phyloP scores from a whole-genome alignment of 352 stramenopile genomes.

The Peronospora destructor region DNA sequence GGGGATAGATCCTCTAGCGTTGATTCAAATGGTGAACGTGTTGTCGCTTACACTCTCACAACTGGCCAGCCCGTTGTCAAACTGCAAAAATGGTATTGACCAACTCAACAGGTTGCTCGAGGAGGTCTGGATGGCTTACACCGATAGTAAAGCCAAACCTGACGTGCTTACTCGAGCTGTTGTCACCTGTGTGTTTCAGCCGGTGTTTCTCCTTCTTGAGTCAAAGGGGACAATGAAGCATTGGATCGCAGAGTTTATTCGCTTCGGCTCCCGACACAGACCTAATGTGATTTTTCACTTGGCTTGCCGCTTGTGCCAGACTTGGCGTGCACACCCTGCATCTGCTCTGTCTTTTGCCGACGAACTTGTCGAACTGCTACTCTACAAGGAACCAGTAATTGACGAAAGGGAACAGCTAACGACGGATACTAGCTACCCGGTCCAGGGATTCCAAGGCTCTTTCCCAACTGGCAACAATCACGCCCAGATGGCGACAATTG shows the following conservation, averaged over 20 bases:
- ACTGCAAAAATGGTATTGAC: slow-evolving; percentile 13
- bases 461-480: slow-evolving; percentile 6
- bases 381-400: slow-evolving; percentile 77
- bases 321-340: slow-evolving; percentile 49
- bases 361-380: slow-evolving; percentile 58
- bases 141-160: slow-evolving; percentile 58
- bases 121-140: slow-evolving; percentile 65
- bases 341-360: slow-evolving; percentile 47
- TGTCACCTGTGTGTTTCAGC: slow-evolving; percentile 66
- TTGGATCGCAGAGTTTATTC: slow-evolving; percentile 48
- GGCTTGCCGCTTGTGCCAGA: slow-evolving; percentile 51
- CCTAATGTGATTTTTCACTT: slow-evolving; percentile 81
- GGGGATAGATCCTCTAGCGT: slow-evolving; percentile 45
- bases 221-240: slow-evolving; percentile 39
- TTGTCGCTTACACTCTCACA: slow-evolving; percentile 45
- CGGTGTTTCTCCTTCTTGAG: slow-evolving; percentile 40
- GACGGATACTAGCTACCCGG: slow-evolving; percentile 9
- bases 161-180: slow-evolving; percentile 61
- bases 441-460: slow-evolving; percentile 25
- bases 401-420: slow-evolving; percentile 51
- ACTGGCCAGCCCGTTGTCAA: slow-evolving; percentile 32
- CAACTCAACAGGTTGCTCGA: slow-evolving; percentile 40
- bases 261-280: slow-evolving; percentile 48
- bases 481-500: slow-evolving; percentile 23
- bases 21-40: slow-evolving; percentile 68